A percentile compares a stretch with the other conserved stretches of the same genome.
Evolutionary conservation across 2,329 filamentous ascomycete species (phyloP).

Genomic region (Conoideocrella luteorostrata): DNA sequence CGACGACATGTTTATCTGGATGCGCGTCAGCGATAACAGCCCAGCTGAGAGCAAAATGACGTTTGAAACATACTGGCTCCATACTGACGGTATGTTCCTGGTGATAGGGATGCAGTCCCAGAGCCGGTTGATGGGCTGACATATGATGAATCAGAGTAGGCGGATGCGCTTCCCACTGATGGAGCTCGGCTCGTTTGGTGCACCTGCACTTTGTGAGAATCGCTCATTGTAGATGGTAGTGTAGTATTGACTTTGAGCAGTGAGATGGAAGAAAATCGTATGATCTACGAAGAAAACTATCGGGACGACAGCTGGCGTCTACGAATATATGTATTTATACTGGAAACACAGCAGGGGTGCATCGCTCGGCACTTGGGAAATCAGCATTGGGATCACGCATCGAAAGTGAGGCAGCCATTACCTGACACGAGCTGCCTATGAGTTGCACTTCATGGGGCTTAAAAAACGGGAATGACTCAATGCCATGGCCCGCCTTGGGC

Average conservation of each 20-base stretch:
- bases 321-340: no score
- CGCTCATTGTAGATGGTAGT: constrained; percentile 15
- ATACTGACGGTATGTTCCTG: constrained; percentile 25
- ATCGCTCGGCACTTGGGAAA: no score
- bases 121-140: constrained; percentile 12
- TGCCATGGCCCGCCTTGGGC: no score
- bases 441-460: no score
- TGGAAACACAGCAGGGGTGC: no score
- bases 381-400: no score
- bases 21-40: constrained; percentile 14
- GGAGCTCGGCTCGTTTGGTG: constrained; percentile 25
- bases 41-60: constrained; percentile 8
- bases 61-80: constrained; percentile 20
- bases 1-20: constrained; percentile 19
- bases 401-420: no score
- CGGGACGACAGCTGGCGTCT: no score
- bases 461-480: no score
- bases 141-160: constrained; percentile 14
- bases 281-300: no score
- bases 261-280: neutral
- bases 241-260: neutral
- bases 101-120: constrained; percentile 21
- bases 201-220: constrained; percentile 23
- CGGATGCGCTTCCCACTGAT: constrained; percentile 22
- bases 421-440: no score